These are phyloP conservation scores for Salix koriyanagi DNA, from an alignment of 345 rosid genomes.

Conservation along the genomic window DNA sequence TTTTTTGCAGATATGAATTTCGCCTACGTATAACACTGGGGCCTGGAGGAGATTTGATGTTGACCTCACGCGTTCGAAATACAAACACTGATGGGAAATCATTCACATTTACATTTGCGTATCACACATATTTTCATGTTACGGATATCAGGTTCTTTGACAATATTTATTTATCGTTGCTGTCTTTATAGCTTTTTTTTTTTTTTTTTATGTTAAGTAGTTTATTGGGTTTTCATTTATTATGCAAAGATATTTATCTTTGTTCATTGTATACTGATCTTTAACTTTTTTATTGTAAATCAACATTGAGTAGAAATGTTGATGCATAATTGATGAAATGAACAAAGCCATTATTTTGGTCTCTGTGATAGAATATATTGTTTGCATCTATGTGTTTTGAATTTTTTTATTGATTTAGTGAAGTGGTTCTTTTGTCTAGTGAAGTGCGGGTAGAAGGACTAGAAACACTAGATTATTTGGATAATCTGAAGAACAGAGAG, in stretches of 20 bases:
- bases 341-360: background rate
- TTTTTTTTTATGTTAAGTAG: background rate
- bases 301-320: background rate
- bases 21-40: slow-evolving; percentile 28
- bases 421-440: slow-evolving; percentile 31
- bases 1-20: slow-evolving; percentile 24
- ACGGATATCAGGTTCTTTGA: slow-evolving; percentile 31
- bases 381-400: background rate
- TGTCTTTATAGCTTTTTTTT: background rate
- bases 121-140: slow-evolving; percentile 24
- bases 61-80: slow-evolving; percentile 33
- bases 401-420: background rate
- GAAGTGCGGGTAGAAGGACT: slow-evolving; percentile 68
- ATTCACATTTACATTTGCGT: slow-evolving; percentile 28
- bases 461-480: slow-evolving; percentile 61
- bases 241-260: background rate
- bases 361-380: background rate
- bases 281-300: background rate
- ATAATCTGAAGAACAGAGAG: slow-evolving; percentile 43
- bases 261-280: background rate
- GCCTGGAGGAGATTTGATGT: slow-evolving; percentile 33
- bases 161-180: background rate
- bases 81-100: slow-evolving; percentile 32
- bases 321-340: background rate
- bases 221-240: background rate